phyloP scores from a whole-genome alignment of 2,329 filamentous ascomycete genomes.

The Thelonectria discophora region DNA sequence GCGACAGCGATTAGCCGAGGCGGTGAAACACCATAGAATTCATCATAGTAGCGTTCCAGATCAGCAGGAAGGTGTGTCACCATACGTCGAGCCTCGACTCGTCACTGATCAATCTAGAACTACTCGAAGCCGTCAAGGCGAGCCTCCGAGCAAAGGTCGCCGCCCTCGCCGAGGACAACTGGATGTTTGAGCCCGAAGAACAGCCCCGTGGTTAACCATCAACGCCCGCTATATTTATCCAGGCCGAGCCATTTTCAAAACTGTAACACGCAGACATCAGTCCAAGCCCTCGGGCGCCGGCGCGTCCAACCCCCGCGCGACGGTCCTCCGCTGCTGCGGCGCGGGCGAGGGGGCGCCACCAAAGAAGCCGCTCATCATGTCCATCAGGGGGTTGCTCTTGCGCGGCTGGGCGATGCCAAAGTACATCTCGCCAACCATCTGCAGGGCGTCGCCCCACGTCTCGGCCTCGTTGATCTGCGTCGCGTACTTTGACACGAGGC shows the following conservation, averaged over 20 bases:
- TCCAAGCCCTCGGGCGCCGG: slow-evolving; percentile 69
- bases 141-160: slow-evolving; percentile 78
- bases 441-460: slow-evolving; percentile 82
- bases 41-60: slow-evolving; percentile 64
- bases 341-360: slow-evolving; percentile 73
- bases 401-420: slow-evolving; percentile 89
- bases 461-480: slow-evolving; percentile 78
- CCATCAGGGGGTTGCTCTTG: slow-evolving; percentile 91
- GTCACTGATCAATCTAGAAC: slow-evolving; percentile 58
- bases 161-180: slow-evolving; percentile 81
- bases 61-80: slow-evolving; percentile 69
- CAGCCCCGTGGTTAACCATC: slow-evolving; percentile 50
- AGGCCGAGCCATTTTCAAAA: slow-evolving; percentile 38
- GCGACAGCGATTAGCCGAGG: slow-evolving; percentile 67
- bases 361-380: slow-evolving; percentile 98
- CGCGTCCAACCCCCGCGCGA: slow-evolving; percentile 55
- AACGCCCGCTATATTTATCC: slow-evolving; percentile 41
- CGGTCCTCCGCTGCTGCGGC: slow-evolving; percentile 51
- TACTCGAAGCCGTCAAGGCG: slow-evolving; percentile 73
- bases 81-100: neutral
- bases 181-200: slow-evolving; percentile 86
- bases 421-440: slow-evolving; percentile 94
- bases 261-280: slow-evolving; percentile 45
- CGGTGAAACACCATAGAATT: slow-evolving; percentile 68
- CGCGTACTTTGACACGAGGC: slow-evolving; percentile 84